Percentiles rank a stretch among this genome's conserved stretches.
These are phyloP conservation scores for Linum tenue DNA, from an alignment of 345 rosid species.

Conservation along the genomic window DNA sequence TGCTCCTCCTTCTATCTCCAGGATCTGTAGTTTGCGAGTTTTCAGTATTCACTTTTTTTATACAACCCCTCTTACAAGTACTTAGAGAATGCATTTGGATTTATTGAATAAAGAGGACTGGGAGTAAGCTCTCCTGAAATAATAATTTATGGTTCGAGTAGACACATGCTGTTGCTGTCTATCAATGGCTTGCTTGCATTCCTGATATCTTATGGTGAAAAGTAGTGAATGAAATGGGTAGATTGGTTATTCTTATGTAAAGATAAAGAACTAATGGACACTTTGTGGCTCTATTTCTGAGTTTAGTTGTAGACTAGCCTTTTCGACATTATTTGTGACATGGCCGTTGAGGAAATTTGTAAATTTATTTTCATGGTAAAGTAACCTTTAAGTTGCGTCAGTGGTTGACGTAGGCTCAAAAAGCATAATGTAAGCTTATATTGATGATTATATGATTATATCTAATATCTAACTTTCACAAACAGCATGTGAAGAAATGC, in stretches of 20 bases:
- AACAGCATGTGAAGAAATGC: too few species aligned
- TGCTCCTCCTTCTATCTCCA: conserved; percentile 6
- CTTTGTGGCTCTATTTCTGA: too few species aligned
- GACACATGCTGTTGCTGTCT: too few species aligned
- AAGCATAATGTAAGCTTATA: too few species aligned
- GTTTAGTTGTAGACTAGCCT: too few species aligned
- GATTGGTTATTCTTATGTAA: background rate
- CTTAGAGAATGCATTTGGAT: background rate
- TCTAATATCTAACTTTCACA: too few species aligned
- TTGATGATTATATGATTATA: too few species aligned
- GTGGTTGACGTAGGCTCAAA: too few species aligned
- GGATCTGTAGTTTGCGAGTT: background rate
- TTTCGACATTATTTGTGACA: too few species aligned
- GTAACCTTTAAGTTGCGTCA: too few species aligned
- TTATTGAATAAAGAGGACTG: background rate
- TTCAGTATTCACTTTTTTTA: background rate
- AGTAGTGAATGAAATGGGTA: background rate
- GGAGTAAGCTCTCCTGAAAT: background rate
- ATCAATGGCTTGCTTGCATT: background rate
- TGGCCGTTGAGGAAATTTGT: too few species aligned
- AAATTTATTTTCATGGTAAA: too few species aligned
- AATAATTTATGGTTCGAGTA: background rate
- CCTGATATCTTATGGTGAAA: background rate
- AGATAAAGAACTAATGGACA: background rate
- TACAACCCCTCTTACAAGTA: background rate